Percentiles rank a stretch among this genome's conserved stretches.
These are phyloP conservation scores for Argentina anserina DNA, from an alignment of 306 rosid genomes.

Conservation along the genomic window DNA sequence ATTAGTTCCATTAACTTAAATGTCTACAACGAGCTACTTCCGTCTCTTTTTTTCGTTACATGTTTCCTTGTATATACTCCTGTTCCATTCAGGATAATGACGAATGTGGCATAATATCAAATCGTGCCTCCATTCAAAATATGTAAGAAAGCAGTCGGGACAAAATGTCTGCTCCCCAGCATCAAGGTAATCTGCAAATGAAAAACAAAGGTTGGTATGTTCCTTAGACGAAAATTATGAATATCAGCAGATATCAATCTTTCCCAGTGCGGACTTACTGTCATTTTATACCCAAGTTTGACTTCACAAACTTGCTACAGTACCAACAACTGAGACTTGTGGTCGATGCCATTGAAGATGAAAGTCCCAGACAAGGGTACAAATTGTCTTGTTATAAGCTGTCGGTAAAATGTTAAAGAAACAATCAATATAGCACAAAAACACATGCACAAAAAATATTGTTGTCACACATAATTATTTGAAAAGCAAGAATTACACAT, in stretches of 20 bases:
- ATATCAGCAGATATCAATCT: constrained; percentile 2
- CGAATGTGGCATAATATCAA: neutral
- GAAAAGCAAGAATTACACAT: neutral
- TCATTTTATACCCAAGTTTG: neutral
- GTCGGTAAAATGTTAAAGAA: constrained; percentile 16
- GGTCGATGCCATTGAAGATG: constrained; percentile 93
- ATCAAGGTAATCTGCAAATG: constrained; percentile 26
- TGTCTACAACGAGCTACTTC: neutral
- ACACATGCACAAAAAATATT: too few species aligned
- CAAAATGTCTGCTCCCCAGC: constrained; percentile 5
- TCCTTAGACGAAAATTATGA: constrained; percentile 1
- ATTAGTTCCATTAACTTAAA: neutral
- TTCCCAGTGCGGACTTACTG: constrained; percentile 12
- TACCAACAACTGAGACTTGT: constrained; percentile 76
- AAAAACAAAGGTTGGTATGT: constrained; percentile 13
- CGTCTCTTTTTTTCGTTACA: neutral
- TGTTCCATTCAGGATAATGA: neutral
- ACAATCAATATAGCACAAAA: neutral
- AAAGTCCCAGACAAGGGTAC: constrained; percentile 87
- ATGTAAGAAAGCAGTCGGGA: neutral
- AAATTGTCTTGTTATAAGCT: constrained; percentile 93
- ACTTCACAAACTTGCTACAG: constrained; percentile 34
- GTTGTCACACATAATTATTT: neutral
- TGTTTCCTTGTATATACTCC: neutral
- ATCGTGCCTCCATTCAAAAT: constrained; percentile 1